Conservation (phyloP, 164 flowering plant species). For the Platanus orientalis region DNA sequence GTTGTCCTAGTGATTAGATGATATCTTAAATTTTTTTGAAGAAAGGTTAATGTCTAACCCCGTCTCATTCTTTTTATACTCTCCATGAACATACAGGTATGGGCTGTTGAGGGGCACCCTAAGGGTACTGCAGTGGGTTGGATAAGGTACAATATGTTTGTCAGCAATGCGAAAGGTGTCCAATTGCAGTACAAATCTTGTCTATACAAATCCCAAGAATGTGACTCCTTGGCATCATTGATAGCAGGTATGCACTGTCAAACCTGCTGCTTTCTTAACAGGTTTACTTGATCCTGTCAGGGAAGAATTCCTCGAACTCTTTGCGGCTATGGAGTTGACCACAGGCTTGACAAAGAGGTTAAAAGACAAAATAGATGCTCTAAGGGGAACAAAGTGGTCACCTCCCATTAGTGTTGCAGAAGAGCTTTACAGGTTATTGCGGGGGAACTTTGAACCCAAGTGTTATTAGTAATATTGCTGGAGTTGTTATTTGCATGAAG, state of each 20-base stretch:
- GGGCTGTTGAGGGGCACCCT: slow-evolving; percentile 79
- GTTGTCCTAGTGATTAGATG: background rate
- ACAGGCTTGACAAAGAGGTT: slow-evolving; percentile 77
- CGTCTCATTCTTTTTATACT: background rate
- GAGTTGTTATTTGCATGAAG: no score
- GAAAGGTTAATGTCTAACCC: background rate
- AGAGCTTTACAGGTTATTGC: slow-evolving; percentile 69
- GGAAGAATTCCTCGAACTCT: slow-evolving; percentile 69
- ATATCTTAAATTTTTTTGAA: background rate
- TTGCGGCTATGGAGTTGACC: slow-evolving; percentile 60
- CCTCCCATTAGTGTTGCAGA: slow-evolving; percentile 66
- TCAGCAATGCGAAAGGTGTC: slow-evolving; percentile 86
- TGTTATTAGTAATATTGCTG: no score
- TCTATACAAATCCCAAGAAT: slow-evolving; percentile 76
- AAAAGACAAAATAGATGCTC: slow-evolving; percentile 91
- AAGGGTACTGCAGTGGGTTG: no score
- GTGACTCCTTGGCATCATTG: slow-evolving; percentile 67
- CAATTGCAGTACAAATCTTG: slow-evolving; percentile 87
- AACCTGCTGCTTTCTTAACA: slow-evolving; percentile 98
- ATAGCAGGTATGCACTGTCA: slow-evolving; percentile 72
- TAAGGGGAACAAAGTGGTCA: slow-evolving; percentile 75
- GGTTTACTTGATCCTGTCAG: slow-evolving; percentile 92
- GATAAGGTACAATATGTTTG: slow-evolving; percentile 92
- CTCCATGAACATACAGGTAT: slow-evolving; percentile 43
- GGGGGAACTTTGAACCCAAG: slow-evolving; percentile 32